A percentile compares a stretch with the other conserved stretches of the same genome.
Conservation (phyloP, 495 filamentous ascomycete genomes). For the Penicillium parvum region DNA sequence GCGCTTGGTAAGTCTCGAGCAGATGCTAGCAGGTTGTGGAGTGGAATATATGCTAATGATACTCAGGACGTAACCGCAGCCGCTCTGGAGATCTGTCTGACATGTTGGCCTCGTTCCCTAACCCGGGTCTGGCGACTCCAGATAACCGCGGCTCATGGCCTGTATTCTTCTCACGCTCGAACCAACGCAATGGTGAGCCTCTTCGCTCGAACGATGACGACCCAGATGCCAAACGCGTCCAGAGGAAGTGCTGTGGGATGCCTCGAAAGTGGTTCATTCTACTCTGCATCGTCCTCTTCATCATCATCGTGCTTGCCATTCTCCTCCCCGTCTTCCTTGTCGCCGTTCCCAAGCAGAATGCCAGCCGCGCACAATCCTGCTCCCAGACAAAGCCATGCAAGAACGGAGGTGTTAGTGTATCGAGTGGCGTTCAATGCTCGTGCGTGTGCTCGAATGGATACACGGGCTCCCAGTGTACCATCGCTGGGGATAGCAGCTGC, state of each 20-base stretch:
- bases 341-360: conserved; percentile 59
- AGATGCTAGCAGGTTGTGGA: background rate
- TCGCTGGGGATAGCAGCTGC: conserved; percentile 60
- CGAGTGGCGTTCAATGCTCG: conserved; percentile 62
- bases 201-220: conserved; percentile 22
- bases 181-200: conserved; percentile 32
- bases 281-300: conserved; percentile 60
- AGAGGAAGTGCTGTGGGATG: conserved; percentile 69
- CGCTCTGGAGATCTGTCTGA: conserved; percentile 73
- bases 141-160: conserved; percentile 41
- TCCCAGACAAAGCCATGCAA: conserved; percentile 54
- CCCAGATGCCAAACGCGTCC: conserved; percentile 12
- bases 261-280: conserved; percentile 75
- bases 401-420: conserved; percentile 76
- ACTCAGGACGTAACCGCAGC: conserved; percentile 26
- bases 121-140: conserved; percentile 62
- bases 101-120: conserved; percentile 88
- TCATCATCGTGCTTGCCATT: conserved; percentile 80
- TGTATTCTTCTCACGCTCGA: conserved; percentile 34
- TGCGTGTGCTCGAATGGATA: conserved; percentile 88
- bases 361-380: conserved; percentile 40
- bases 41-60: background rate
- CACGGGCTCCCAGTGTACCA: conserved; percentile 70
- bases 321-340: conserved; percentile 83
- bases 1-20: conserved; percentile 22